These are phyloP conservation scores for Paxillus ammoniavirescens DNA, from an alignment of 768 basidiomycete species.

Conservation along the genomic window DNA sequence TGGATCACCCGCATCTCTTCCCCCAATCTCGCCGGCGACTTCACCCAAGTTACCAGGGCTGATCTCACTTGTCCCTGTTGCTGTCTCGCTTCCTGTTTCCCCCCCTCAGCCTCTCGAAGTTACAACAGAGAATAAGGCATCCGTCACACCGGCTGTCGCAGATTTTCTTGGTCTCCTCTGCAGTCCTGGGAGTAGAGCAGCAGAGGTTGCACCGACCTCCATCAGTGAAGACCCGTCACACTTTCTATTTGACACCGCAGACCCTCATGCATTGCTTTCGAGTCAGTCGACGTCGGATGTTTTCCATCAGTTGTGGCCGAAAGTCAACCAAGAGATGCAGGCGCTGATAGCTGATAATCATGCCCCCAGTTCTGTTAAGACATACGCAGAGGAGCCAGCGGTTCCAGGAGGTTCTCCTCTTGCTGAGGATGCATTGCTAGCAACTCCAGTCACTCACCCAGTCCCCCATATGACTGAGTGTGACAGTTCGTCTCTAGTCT, in stretches of 20 bases:
- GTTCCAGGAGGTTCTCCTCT: conserved; percentile 25
- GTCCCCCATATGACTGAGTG: conserved; percentile 1
- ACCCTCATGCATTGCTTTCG: conserved; percentile 9
- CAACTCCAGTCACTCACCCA: conserved; percentile 22
- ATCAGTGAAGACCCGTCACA: conserved; percentile 1
- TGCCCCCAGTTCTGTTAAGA: background rate
- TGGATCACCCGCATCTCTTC: background rate
- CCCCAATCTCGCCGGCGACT: background rate
- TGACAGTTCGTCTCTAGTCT: background rate
- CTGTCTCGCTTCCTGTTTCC: background rate
- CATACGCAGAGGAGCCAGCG: background rate
- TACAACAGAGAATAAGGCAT: conserved; percentile 2
- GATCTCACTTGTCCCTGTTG: background rate
- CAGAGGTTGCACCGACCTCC: background rate
- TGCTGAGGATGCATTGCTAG: conserved; percentile 28
- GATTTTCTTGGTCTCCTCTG: conserved; percentile 24
- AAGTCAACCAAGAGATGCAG: conserved; percentile 35
- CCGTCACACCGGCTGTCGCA: conserved; percentile 1
- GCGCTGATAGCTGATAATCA: background rate
- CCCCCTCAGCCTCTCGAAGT: background rate
- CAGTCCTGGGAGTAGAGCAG: conserved; percentile 15
- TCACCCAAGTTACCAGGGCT: background rate
- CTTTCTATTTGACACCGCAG: conserved; percentile 8
- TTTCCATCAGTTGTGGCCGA: conserved; percentile 33
- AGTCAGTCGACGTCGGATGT: conserved; percentile 13